Evolutionary conservation across 768 basidiomycete species (phyloP).

Genomic region (Pleurotus sapidus): DNA sequence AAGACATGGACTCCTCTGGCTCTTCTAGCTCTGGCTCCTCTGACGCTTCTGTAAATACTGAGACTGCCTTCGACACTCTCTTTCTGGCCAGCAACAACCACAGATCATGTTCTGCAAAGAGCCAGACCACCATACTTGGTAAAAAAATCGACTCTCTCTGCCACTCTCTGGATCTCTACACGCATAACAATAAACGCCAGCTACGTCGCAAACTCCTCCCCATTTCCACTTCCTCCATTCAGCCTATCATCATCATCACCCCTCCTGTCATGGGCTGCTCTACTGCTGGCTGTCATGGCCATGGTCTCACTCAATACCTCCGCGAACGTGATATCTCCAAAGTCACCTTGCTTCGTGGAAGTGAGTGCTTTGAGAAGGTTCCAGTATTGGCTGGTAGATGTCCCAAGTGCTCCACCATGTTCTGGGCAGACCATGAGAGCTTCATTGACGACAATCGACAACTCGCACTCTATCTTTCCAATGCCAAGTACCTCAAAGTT

Average conservation of each 20-base stretch:
- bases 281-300: not conserved
- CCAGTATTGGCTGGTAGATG: constrained; percentile 15
- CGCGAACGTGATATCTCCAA: constrained; percentile 8
- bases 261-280: constrained; percentile 2
- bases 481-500: constrained; percentile 14
- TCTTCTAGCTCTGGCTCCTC: not conserved
- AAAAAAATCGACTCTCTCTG: not conserved
- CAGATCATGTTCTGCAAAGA: too few species aligned
- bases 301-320: not conserved
- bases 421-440: constrained; percentile 18
- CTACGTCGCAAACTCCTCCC: not conserved
- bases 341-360: constrained; percentile 13
- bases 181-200: not conserved
- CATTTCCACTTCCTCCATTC: not conserved
- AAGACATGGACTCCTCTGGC: not conserved
- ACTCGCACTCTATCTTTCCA: constrained; percentile 7
- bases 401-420: constrained; percentile 11
- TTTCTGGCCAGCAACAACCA: too few species aligned
- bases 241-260: not conserved
- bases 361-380: constrained; percentile 4
- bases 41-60: too few species aligned
- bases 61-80: too few species aligned
- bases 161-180: not conserved
- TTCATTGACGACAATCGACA: not conserved
- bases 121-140: not conserved